Evolutionary conservation across 306 rosid species (phyloP), one percentile per base, ranked within the genome.

Genomic region (Gastrolobium bilobum): DNA sequence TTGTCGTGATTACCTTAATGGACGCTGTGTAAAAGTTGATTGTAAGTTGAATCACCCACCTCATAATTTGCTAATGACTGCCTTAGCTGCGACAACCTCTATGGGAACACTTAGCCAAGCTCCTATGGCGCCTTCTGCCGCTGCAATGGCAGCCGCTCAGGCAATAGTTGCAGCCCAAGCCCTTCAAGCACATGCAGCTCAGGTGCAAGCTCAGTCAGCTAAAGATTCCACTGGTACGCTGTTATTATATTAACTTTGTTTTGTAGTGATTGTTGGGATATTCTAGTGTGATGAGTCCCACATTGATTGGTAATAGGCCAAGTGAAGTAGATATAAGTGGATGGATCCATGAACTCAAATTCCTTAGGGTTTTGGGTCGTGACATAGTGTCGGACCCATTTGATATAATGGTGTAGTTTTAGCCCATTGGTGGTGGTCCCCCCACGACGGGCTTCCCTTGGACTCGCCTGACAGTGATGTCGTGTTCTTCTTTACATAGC

Each of bases 101-200:
- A 93, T 93, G 99, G 97, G 99, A 71, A 89, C 90, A 70, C 87
- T 86, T 62, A 93, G 97, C 84, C 99, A 96, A 86, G 94, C 93
- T 73, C 99, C 99, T 68, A 96, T 96, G 97, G 97, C 98, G 39
- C 99, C 99, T 71, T 96, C 99, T 80, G 98, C 99, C 47, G 97
- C 99, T 85, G 99, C 97, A 79, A 96, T 96, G 99, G 99, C 99
- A 39, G 98, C 98, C 80, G 99, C 99, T 76, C 98, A 96, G 89
- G 99, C 98, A 62, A 96, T 96, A 86, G 99, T 96, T 79, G 99
- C 99, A 77, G 98, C 98, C 29, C 98, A 96, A 84, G 98, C 99
- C 40, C 97, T 93, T 82, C 98, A 96, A 81, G 99, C 99, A 48
- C 99, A 95, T 86, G 99, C 99, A 66, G 97, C 96, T 62, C 99